phyloP scores from a whole-genome alignment of 139 green algal genomes.

The Tetraselmis striata region DNA sequence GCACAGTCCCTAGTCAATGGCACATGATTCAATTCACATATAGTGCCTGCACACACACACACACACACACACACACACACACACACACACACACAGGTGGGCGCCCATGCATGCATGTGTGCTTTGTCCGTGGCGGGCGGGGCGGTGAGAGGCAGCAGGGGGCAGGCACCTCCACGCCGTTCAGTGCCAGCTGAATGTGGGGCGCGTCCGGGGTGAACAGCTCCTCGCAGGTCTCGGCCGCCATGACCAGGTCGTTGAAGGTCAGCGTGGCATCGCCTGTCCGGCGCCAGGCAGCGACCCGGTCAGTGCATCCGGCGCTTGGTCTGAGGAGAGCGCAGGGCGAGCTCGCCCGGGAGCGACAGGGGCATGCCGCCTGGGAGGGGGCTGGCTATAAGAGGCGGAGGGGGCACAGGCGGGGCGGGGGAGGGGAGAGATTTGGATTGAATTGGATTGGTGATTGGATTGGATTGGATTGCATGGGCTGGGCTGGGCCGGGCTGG shows the following conservation, averaged over 20 bases:
- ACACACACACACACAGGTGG: neutral
- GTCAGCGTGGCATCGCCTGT: constrained; percentile 12
- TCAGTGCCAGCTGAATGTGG: constrained; percentile 40
- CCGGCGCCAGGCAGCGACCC: too few species aligned
- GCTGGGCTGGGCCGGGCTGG: too few species aligned
- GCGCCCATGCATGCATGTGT: neutral
- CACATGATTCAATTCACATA: neutral
- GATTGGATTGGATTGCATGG: too few species aligned
- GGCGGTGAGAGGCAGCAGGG: too few species aligned
- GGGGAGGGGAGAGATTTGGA: neutral
- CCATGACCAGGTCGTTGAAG: constrained; percentile 61
- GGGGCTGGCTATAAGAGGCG: too few species aligned
- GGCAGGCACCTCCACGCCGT: neutral
- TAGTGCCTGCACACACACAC: neutral
- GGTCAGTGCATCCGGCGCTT: too few species aligned
- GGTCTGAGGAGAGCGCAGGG: too few species aligned
- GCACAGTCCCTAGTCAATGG: neutral
- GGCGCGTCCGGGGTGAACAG: constrained; percentile 79
- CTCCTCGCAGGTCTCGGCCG: constrained; percentile 91
- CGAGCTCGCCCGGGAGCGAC: too few species aligned
- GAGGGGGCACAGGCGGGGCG: too few species aligned
- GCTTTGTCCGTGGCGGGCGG: too few species aligned
- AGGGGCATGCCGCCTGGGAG: too few species aligned
- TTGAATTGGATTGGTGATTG: too few species aligned
- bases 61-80: neutral